Evolutionary conservation across 2,329 filamentous ascomycete genomes (phyloP).

Genomic region (Gyromitra esculenta): DNA sequence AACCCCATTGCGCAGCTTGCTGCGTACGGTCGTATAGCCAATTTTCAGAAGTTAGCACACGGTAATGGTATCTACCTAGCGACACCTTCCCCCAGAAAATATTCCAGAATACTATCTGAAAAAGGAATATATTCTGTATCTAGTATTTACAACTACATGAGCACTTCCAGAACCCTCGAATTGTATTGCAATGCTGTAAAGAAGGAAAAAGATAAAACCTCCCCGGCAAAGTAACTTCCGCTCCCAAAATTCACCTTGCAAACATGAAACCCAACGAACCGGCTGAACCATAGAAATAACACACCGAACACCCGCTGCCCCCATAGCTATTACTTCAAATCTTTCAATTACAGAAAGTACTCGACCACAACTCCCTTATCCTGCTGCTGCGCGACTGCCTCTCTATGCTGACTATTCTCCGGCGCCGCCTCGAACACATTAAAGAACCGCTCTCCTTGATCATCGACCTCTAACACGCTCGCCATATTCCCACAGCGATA

Average conservation of each 20-base stretch:
- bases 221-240: not conserved
- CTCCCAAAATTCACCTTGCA: not conserved
- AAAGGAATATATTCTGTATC: not conserved
- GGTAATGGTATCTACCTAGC: not conserved
- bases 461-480: conserved; percentile 94
- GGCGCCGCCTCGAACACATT: conserved; percentile 98
- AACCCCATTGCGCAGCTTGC: no score
- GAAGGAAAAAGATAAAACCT: not conserved
- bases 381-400: conserved; percentile 71
- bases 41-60: not conserved
- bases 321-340: not conserved
- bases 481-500: conserved; percentile 97
- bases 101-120: not conserved
- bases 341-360: conserved; percentile 65
- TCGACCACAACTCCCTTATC: conserved; percentile 75
- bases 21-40: no score
- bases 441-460: conserved; percentile 91
- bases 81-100: not conserved
- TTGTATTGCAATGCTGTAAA: conserved; percentile 1
- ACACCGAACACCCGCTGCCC: conserved; percentile 10
- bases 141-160: conserved; percentile 2
- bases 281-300: not conserved
- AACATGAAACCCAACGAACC: conserved; percentile 13
- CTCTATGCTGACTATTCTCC: conserved; percentile 91
- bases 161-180: not conserved